Conservation (phyloP, 2,329 filamentous ascomycete species). For the Aureobasidium uvarum region DNA sequence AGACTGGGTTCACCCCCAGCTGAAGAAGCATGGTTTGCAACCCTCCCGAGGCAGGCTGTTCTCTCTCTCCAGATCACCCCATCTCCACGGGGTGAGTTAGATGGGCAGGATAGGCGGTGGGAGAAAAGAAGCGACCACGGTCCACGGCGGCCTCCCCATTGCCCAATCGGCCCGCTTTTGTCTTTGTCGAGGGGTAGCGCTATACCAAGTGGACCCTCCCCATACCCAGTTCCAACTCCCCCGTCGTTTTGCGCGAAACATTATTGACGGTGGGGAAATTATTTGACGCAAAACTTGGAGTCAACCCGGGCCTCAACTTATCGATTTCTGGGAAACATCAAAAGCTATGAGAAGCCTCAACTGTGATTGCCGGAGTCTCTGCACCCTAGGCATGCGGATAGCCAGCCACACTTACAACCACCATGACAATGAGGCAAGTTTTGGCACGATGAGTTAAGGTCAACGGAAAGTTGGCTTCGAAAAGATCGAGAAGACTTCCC, state of each 20-base stretch:
- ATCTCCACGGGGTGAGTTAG: conserved; percentile 8
- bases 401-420: conserved; percentile 2
- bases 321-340: not conserved
- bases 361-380: not conserved
- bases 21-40: conserved; percentile 2
- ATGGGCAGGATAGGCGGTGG: not conserved
- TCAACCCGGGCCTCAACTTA: conserved; percentile 2
- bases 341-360: conserved; percentile 12
- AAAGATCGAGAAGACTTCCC: conserved; percentile 23
- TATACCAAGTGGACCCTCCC: conserved; percentile 12
- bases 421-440: conserved; percentile 6
- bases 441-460: not conserved
- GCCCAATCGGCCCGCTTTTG: conserved; percentile 4
- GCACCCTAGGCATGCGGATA: not conserved
- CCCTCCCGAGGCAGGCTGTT: not conserved
- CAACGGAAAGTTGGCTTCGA: not conserved
- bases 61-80: not conserved
- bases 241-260: conserved; percentile 21
- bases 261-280: conserved; percentile 15
- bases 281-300: not conserved
- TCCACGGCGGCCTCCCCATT: conserved; percentile 1
- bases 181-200: conserved; percentile 23
- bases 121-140: conserved; percentile 16
- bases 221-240: not conserved
- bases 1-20: not conserved